phyloP scores from a whole-genome alignment of 192 early-diverging fungal species.

The Chytriomyces sp. region DNA sequence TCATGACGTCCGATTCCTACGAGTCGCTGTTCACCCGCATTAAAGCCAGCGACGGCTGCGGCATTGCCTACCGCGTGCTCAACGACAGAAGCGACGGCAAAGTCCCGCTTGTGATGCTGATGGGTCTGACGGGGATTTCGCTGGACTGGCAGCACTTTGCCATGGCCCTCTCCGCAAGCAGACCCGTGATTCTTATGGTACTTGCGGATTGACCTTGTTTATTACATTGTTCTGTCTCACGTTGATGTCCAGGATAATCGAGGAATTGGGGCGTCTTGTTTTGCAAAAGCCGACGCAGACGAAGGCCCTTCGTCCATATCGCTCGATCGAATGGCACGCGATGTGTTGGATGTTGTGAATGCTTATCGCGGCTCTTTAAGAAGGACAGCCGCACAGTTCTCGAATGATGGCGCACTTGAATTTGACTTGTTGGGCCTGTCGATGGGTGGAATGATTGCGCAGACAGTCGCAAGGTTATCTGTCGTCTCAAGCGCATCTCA shows the following conservation, averaged over 20 bases:
- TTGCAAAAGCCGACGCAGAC: neutral
- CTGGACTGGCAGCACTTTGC: slow-evolving; percentile 5
- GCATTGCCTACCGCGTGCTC: neutral
- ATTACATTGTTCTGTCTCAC: neutral
- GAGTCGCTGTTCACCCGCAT: neutral
- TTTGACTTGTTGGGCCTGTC: slow-evolving; percentile 7
- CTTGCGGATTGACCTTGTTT: neutral
- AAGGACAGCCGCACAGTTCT: too few relatives aligned
- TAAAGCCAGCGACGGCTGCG: neutral
- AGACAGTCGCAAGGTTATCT: neutral
- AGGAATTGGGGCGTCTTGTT: neutral
- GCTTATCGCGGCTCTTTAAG: neutral
- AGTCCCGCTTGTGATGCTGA: neutral
- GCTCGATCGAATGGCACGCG: slow-evolving; percentile 2
- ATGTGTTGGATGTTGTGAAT: neutral
- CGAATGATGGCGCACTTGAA: neutral
- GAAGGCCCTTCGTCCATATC: neutral
- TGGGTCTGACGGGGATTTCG: neutral
- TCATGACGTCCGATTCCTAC: neutral
- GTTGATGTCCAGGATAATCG: neutral
- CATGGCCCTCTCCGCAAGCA: neutral
- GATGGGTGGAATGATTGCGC: neutral
- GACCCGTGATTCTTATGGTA: slow-evolving; percentile 10
- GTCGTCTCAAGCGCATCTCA: neutral
- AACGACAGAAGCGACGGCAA: neutral